Percentiles rank a stretch among this genome's conserved stretches.
Evolutionary conservation across 805 yeast species (phyloP).

Genomic region (Lipomyces lipofer): DNA sequence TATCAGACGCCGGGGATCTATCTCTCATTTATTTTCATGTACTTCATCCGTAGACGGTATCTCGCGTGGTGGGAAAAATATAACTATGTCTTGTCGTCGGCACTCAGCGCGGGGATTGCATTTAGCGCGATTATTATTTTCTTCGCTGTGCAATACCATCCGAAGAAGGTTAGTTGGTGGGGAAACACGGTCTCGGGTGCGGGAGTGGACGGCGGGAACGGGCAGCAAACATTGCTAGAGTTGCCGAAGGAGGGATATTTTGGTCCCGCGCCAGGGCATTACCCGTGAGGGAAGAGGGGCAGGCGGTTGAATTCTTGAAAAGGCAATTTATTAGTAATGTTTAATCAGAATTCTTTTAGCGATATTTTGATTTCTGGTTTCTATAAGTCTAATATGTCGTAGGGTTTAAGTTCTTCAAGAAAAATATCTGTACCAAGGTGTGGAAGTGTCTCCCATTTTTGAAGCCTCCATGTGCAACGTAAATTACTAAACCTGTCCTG

Average conservation of each 20-base stretch:
- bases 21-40: slow-evolving; percentile 56
- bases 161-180: slow-evolving; percentile 55
- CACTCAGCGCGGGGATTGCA: slow-evolving; percentile 65
- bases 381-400: too few species aligned
- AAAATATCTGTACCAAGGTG: too few species aligned
- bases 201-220: slow-evolving; percentile 14
- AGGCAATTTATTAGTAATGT: too few species aligned
- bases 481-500: too few species aligned
- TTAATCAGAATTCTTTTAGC: too few species aligned
- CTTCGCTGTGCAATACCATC: slow-evolving; percentile 46
- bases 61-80: slow-evolving; percentile 73
- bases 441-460: too few species aligned
- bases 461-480: too few species aligned
- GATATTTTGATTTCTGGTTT: too few species aligned
- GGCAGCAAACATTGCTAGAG: slow-evolving; percentile 1
- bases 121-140: slow-evolving; percentile 59
- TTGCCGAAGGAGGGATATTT: slow-evolving; percentile 6
- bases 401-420: too few species aligned
- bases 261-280: too few species aligned
- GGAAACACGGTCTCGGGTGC: slow-evolving; percentile 46
- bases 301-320: too few species aligned
- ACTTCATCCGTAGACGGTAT: slow-evolving; percentile 54
- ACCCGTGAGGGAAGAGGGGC: too few species aligned
- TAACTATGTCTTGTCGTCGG: slow-evolving; percentile 64
- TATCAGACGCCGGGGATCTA: slow-evolving; percentile 45